Base-by-base conservation (phyloP, 495 filamentous ascomycete genomes). In the Parathielavia hyrcaniae region DNA sequence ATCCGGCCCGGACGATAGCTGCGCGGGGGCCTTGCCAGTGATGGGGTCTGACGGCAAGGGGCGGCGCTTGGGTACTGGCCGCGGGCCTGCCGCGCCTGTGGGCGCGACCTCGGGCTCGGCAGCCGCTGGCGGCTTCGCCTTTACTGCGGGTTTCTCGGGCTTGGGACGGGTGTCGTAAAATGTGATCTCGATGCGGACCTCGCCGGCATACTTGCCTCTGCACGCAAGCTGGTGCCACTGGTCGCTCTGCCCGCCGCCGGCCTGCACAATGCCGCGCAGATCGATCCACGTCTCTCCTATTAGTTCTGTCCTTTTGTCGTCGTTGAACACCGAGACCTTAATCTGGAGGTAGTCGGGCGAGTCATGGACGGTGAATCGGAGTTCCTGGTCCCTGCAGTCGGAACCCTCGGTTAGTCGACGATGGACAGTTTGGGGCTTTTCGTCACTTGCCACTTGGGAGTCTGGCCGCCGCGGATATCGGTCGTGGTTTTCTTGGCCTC, bases 401-500 rank as follows among this genome's bases (percentile, higher is more conserved):
- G 13, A 19, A 11, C 17, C 34, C 16, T 50, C 32, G 38, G 56
- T 65, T 50, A 65, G 65, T 34, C 14, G 49, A 30, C 36, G 59
- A 53, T 55, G 19, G 16, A 34, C 12, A 8, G 16, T 2, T 20
- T 10, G 45, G 38, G 39, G 20, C 9, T 14, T 1, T 10, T 17
- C 50, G 32, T 4, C 2, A 67, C 85, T 66, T 82, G 93, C 93
- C 93, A 99, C 82, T 80, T 85, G 10, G 93, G 93, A 32, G 92
- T 97, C 73, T 99, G 93, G 44, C 93, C 93, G 58, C 93, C 93
- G 67, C 93, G 79, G 59, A 90, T 83, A 73, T 99, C 95, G 7
- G 91, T 96, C 30, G 88, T 88, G 2, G 93, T 99, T 75, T 96
- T 96, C 79, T 95, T 96, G 17, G 92, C 95, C 73, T 97, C 92